Evolutionary conservation across 768 basidiomycete species (phyloP), one percentile per base, ranked within the genome.

Genomic region (Phanerochaete sordida): DNA sequence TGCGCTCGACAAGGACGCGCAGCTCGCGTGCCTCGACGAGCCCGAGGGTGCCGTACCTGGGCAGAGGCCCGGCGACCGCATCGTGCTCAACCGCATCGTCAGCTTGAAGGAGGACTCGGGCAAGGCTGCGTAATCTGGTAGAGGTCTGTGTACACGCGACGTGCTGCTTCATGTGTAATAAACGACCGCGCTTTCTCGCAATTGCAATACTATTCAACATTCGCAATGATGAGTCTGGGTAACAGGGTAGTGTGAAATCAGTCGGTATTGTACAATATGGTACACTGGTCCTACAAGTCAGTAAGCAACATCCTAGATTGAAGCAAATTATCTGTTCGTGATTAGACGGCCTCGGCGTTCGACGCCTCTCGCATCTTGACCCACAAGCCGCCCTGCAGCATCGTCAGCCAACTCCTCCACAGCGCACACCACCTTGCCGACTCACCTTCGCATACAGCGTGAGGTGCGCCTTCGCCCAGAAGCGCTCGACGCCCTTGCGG

Each of bases 21-120:
- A 81, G 35, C 67, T 95, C 35, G 83, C 81, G 16, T 83, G 81
- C 57, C 72, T 96, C 28, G 82, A 87, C 15, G 83, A 87, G 62
- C 72, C 76, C 5, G 80, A 75, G 1, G 76, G 74, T 1, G 74
- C 68, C 19, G 66, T 70, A 26, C 72, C 79, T 2, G 78, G 75
- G 2, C 75, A 77, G 46, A 79, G 77, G 46, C 84, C 87, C 58
- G 92, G 88, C 5, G 95, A 97, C 72, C 82, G 81, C 70, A 67
- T 98, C 44, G 84, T 97, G 15, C 77, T 98, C 21, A 98, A 98
- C 73, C 84, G 91, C 58, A 92, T 97, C 59, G 96, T 98, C 30
- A 92, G 87, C 61, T 72, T 98, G 75, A 98, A 98, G 76, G 95
- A 97, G 75, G 96, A 97, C 70, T 83, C 88, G 4, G 91, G 91